These are phyloP conservation scores for Chytriomyces sp. DNA, from an alignment of 192 early-diverging fungal genomes.

Conservation along the genomic window DNA sequence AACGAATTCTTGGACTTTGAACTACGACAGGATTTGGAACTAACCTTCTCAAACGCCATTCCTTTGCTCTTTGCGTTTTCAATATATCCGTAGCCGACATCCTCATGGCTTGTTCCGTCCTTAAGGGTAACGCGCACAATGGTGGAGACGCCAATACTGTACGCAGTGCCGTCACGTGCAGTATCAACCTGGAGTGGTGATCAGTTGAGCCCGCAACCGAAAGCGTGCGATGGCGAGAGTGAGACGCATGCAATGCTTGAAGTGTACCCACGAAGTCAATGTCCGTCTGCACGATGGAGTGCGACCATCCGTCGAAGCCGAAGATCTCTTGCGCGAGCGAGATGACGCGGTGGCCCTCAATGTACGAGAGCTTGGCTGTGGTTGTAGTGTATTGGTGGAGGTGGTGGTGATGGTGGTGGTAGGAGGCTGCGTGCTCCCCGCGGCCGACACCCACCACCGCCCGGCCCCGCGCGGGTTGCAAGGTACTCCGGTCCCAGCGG, in stretches of 20 bases:
- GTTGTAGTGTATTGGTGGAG: not conserved
- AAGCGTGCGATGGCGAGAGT: not conserved
- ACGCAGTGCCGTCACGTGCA: constrained; percentile 22
- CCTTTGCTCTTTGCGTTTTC: constrained; percentile 79
- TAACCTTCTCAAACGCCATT: constrained; percentile 81
- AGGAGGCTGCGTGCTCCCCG: not conserved
- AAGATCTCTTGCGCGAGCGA: constrained; percentile 91
- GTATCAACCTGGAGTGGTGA: constrained; percentile 10
- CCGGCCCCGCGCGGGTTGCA: constrained; percentile 67
- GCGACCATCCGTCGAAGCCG: constrained; percentile 94
- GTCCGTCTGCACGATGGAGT: constrained; percentile 66
- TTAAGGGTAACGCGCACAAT: constrained; percentile 80
- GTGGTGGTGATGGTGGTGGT: not conserved
- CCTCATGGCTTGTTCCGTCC: constrained; percentile 89
- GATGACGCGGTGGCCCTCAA: constrained; percentile 83
- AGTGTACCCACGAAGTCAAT: constrained; percentile 81
- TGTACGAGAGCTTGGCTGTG: constrained; percentile 63
- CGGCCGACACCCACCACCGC: constrained; percentile 42
- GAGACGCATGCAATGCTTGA: not conserved
- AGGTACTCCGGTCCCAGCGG: constrained; percentile 73
- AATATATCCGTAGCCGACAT: constrained; percentile 81
- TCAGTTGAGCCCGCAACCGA: not conserved
- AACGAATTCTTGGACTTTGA: not conserved
- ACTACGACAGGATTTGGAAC: not conserved
- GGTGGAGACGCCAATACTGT: constrained; percentile 72